Conservation (phyloP, 2,329 filamentous ascomycete genomes). For the Trichoderma atrobrunneum region DNA sequence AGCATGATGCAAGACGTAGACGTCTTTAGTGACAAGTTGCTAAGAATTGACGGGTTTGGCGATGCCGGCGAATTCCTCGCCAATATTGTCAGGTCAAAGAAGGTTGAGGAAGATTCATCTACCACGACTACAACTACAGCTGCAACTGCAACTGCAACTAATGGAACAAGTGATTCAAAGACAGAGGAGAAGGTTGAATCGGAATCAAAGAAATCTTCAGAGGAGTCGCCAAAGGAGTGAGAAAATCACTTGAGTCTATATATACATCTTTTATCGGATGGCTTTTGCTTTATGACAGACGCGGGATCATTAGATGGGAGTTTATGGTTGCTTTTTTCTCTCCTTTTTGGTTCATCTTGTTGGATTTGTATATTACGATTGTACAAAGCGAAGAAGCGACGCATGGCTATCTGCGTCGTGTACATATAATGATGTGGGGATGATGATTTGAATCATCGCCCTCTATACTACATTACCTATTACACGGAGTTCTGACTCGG, state of each 20-base stretch:
- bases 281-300: not conserved
- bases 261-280: not conserved
- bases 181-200: constrained; percentile 22
- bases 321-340: not conserved
- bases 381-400: not conserved
- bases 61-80: constrained; percentile 69
- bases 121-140: not conserved
- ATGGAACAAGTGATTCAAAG: constrained; percentile 19
- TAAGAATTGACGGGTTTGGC: constrained; percentile 75
- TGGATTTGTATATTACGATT: constrained; percentile 5
- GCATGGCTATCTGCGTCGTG: not conserved
- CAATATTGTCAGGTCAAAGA: constrained; percentile 62
- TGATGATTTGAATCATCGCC: not conserved
- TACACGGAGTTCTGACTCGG: not conserved
- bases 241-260: not conserved
- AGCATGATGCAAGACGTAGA: constrained; percentile 78
- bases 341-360: not conserved
- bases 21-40: constrained; percentile 66
- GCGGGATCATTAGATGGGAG: constrained; percentile 16
- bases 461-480: not conserved
- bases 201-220: constrained; percentile 20
- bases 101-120: constrained; percentile 32
- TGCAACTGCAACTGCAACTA: not conserved
- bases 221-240: constrained; percentile 3
- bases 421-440: not conserved